phyloP scores from a whole-genome alignment of 148 eudicot genomes.

The Agrostemma githago region DNA sequence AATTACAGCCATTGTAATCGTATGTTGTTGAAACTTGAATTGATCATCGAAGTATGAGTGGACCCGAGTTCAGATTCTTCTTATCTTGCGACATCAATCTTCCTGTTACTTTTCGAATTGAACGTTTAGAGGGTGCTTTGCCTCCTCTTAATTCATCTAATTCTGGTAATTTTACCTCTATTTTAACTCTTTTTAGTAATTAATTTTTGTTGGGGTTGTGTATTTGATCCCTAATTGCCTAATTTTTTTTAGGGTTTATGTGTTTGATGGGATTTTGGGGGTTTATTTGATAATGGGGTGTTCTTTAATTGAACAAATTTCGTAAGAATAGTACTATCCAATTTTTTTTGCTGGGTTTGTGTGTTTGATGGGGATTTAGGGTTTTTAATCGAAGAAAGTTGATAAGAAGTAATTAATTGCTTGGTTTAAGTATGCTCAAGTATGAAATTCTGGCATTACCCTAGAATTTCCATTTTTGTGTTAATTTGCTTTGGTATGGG shows the following conservation, averaged over 20 bases:
- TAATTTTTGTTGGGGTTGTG: not conserved
- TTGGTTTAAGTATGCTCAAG: no score
- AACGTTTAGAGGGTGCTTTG: conserved; percentile 64
- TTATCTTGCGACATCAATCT: conserved; percentile 88
- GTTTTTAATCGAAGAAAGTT: not conserved
- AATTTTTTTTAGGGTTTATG: not conserved
- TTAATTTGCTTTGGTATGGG: not conserved
- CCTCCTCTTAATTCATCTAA: conserved; percentile 35
- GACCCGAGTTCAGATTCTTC: conserved; percentile 81
- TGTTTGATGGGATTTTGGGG: not conserved
- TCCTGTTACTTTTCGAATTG: conserved; percentile 74
- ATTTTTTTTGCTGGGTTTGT: not conserved
- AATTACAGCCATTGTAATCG: not conserved
- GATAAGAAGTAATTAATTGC: not conserved
- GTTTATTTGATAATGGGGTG: not conserved
- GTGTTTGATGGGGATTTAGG: not conserved
- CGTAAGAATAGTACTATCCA: no score
- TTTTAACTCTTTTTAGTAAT: not conserved
- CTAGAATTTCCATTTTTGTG: not conserved
- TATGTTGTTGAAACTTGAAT: not conserved
- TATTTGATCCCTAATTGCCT: not conserved
- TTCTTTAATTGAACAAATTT: not conserved
- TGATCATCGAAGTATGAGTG: conserved; percentile 38
- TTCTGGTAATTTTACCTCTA: conserved; percentile 38
- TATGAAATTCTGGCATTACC: not conserved